These are phyloP conservation scores for Periconia macrospinosa DNA, from an alignment of 2,329 filamentous ascomycete genomes.

Conservation along the genomic window DNA sequence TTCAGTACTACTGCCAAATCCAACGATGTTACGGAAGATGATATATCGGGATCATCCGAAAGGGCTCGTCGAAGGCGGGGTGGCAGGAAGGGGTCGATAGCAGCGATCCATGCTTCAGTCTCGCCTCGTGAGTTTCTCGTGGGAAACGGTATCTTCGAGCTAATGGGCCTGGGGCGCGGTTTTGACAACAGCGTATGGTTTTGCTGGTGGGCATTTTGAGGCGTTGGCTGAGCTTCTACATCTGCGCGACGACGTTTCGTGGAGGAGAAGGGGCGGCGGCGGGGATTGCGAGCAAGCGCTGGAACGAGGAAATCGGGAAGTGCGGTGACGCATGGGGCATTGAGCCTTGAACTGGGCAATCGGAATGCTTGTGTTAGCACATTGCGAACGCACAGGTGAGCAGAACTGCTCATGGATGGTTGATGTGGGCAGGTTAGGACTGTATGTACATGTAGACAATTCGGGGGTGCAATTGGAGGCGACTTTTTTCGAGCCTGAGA, in stretches of 20 bases:
- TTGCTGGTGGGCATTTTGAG: not conserved
- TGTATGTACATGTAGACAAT: too few relatives aligned
- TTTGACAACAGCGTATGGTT: slow-evolving; percentile 12
- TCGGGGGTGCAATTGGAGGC: slow-evolving; percentile 11
- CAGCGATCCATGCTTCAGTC: slow-evolving; percentile 36
- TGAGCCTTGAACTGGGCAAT: slow-evolving; percentile 20
- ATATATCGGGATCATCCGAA: slow-evolving; percentile 8
- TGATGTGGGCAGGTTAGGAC: not conserved
- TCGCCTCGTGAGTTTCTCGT: slow-evolving; percentile 21
- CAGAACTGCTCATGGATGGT: slow-evolving; percentile 39
- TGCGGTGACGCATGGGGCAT: slow-evolving; percentile 18
- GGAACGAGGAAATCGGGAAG: slow-evolving; percentile 41
- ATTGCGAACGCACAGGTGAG: slow-evolving; percentile 41
- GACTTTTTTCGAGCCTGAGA: slow-evolving; percentile 21
- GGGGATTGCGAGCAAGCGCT: slow-evolving; percentile 23
- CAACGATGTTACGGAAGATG: slow-evolving; percentile 21
- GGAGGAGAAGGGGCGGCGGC: slow-evolving; percentile 28
- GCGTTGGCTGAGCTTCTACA: slow-evolving; percentile 1
- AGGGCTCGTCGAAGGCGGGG: slow-evolving; percentile 27
- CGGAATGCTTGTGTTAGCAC: slow-evolving; percentile 41
- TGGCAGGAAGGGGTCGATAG: slow-evolving; percentile 43
- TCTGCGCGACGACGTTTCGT: slow-evolving; percentile 14
- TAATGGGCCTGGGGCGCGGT: slow-evolving; percentile 4
- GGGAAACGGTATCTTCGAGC: slow-evolving; percentile 25
- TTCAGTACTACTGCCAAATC: slow-evolving; percentile 31